Percentiles rank a stretch among this genome's conserved stretches.
Evolutionary conservation across 371 early-diverging fungal genomes (phyloP).

Genomic region (Apophysomyces trapeziformis): DNA sequence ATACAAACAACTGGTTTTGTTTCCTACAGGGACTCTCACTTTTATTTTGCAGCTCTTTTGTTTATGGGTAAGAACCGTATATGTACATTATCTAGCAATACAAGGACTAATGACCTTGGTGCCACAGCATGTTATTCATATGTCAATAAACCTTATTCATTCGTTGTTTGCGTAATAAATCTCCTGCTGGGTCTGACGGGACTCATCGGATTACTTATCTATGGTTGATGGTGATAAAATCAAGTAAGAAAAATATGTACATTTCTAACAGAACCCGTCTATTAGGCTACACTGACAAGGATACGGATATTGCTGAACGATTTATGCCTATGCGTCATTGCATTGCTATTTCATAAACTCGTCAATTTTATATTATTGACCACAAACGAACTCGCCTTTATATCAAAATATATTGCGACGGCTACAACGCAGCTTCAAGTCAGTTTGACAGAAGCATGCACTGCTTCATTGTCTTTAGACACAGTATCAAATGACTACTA

Average conservation of each 20-base stretch:
- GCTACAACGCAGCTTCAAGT: slow-evolving; percentile 5
- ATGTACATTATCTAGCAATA: slow-evolving; percentile 4
- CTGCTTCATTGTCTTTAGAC: neutral
- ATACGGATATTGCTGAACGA: slow-evolving; percentile 16
- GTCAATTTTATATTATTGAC: slow-evolving; percentile 29
- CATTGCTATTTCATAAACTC: slow-evolving; percentile 23
- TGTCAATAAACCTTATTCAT: slow-evolving; percentile 20
- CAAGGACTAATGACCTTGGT: neutral
- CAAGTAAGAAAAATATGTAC: neutral
- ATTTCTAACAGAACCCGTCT: neutral
- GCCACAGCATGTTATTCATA: slow-evolving; percentile 38
- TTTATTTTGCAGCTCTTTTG: slow-evolving; percentile 37
- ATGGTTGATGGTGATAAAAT: slow-evolving; percentile 18
- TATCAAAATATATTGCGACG: slow-evolving; percentile 24
- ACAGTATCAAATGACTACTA: slow-evolving; percentile 30
- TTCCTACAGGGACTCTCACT: slow-evolving; percentile 27
- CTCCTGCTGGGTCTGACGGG: slow-evolving; percentile 32
- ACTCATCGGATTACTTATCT: slow-evolving; percentile 24
- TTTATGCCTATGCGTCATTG: slow-evolving; percentile 23
- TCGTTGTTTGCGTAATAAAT: slow-evolving; percentile 36
- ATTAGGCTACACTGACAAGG: slow-evolving; percentile 12
- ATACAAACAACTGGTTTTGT: neutral
- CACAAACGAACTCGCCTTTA: slow-evolving; percentile 16
- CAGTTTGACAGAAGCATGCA: neutral
- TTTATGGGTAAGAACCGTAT: slow-evolving; percentile 37